A percentile compares a stretch with the other conserved stretches of the same genome.
Evolutionary conservation across 2,329 filamentous ascomycete genomes (phyloP).

Genomic region (Pseudogymnoascus sp.): DNA sequence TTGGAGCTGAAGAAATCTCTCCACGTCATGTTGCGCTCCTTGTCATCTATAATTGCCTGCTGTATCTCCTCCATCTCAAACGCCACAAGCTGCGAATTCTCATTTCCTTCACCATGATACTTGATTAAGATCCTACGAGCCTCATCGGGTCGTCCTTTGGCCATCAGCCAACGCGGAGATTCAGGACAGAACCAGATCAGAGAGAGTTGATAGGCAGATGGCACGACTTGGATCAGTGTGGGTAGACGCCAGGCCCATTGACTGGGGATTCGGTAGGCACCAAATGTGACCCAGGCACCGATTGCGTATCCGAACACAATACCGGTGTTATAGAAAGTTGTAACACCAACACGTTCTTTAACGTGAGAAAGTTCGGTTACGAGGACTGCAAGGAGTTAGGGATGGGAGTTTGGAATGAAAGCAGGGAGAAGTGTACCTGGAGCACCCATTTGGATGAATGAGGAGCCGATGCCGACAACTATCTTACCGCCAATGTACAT

Average conservation of each 20-base stretch:
- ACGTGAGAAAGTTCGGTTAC: constrained; percentile 37
- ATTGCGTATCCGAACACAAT: constrained; percentile 35
- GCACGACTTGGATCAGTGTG: constrained; percentile 43
- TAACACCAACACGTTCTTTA: constrained; percentile 34
- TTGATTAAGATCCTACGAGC: constrained; percentile 46
- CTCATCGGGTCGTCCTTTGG: constrained; percentile 47
- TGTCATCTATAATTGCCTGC: constrained; percentile 28
- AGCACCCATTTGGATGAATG: constrained; percentile 36
- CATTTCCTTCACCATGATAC: constrained; percentile 44
- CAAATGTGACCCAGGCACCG: constrained; percentile 33
- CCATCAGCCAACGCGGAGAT: constrained; percentile 47
- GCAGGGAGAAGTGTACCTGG: constrained; percentile 20
- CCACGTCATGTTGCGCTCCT: constrained; percentile 11
- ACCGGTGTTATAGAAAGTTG: constrained; percentile 35
- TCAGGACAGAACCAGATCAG: constrained; percentile 44
- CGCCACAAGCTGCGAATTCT: constrained; percentile 35
- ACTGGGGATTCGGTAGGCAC: constrained; percentile 23
- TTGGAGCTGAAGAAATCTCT: constrained; percentile 10
- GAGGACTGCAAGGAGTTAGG: constrained; percentile 24
- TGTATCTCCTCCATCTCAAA: constrained; percentile 41
- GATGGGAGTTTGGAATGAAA: neutral
- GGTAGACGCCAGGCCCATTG: constrained; percentile 47
- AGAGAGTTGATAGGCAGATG: constrained; percentile 27
- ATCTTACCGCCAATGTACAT: constrained; percentile 36
- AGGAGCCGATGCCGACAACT: constrained; percentile 32